Conservation (phyloP, 139 green algal genomes). For the Chlamydomonas sp. region DNA sequence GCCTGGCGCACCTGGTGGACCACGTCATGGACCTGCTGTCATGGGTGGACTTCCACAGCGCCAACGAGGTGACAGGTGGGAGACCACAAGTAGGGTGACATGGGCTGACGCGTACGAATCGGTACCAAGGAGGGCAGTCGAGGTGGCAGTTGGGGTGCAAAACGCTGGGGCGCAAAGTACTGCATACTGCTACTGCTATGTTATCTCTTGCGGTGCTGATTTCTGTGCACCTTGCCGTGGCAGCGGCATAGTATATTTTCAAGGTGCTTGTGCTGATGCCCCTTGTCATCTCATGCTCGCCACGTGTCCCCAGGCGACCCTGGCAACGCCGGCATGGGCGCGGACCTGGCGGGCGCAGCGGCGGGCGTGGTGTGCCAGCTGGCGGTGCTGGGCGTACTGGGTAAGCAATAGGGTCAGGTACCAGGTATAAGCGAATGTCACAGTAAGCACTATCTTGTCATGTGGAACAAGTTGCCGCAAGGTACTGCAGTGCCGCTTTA, state of each 20-base stretch:
- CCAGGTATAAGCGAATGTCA: too few relatives aligned
- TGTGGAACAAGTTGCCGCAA: too few relatives aligned
- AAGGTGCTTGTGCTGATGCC: too few relatives aligned
- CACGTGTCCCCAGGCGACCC: slow-evolving; percentile 6
- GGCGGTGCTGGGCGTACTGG: slow-evolving; percentile 28
- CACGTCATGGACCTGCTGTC: slow-evolving; percentile 32
- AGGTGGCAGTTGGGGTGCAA: background rate
- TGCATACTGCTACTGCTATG: background rate
- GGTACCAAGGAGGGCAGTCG: background rate
- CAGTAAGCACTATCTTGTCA: too few relatives aligned
- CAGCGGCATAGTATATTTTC: too few relatives aligned
- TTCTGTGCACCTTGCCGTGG: too few relatives aligned
- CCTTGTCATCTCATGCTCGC: background rate
- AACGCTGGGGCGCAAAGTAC: background rate
- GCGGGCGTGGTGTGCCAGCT: slow-evolving; percentile 38
- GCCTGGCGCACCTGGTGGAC: slow-evolving; percentile 30
- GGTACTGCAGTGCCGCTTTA: too few relatives aligned
- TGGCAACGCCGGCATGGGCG: slow-evolving; percentile 21
- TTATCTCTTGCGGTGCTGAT: background rate
- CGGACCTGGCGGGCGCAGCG: slow-evolving; percentile 31
- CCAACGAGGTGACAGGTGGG: slow-evolving; percentile 20
- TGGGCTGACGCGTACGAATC: too few relatives aligned
- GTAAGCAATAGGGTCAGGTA: background rate
- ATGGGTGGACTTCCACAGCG: slow-evolving; percentile 41
- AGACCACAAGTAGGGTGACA: background rate